Percentiles rank a stretch among this genome's conserved stretches.
These are phyloP conservation scores for Phytopythium oedochilum DNA, from an alignment of 352 stramenopile species.

Conservation along the genomic window DNA sequence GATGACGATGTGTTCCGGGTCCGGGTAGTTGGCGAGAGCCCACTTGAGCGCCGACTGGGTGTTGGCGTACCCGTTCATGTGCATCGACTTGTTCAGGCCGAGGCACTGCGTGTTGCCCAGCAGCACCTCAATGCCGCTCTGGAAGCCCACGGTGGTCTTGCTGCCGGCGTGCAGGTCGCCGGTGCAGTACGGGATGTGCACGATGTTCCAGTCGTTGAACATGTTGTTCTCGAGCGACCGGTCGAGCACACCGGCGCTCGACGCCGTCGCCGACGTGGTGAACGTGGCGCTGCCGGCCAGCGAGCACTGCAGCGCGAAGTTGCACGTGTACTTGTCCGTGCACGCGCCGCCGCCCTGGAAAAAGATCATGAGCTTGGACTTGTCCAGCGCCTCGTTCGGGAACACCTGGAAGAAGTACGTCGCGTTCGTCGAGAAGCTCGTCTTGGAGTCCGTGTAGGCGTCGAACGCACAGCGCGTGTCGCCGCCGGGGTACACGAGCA, in stretches of 20 bases:
- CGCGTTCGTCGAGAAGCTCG: constrained; percentile 31
- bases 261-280: constrained; percentile 24
- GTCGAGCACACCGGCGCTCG: constrained; percentile 45
- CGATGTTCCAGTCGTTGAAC: constrained; percentile 71
- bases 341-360: constrained; percentile 61
- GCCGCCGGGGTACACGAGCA: constrained; percentile 40
- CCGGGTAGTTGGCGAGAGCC: constrained; percentile 51
- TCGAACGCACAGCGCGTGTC: constrained; percentile 51
- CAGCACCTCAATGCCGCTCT: constrained; percentile 26
- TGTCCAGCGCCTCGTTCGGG: constrained; percentile 28
- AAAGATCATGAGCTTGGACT: constrained; percentile 58
- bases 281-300: constrained; percentile 30
- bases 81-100: constrained; percentile 29
- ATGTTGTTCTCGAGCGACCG: constrained; percentile 40
- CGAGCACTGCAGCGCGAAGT: constrained; percentile 50
- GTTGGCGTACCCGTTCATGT: constrained; percentile 69
- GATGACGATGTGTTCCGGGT: constrained; percentile 44
- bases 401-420: constrained; percentile 65
- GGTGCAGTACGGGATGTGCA: constrained; percentile 71
- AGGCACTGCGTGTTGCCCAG: constrained; percentile 31
- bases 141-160: constrained; percentile 10
- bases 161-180: constrained; percentile 62
- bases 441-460: constrained; percentile 22
- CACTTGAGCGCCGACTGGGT: constrained; percentile 52
- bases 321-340: constrained; percentile 48